Base-by-base conservation (phyloP, 805 yeast genomes). In the Ogataea saltuana region DNA sequence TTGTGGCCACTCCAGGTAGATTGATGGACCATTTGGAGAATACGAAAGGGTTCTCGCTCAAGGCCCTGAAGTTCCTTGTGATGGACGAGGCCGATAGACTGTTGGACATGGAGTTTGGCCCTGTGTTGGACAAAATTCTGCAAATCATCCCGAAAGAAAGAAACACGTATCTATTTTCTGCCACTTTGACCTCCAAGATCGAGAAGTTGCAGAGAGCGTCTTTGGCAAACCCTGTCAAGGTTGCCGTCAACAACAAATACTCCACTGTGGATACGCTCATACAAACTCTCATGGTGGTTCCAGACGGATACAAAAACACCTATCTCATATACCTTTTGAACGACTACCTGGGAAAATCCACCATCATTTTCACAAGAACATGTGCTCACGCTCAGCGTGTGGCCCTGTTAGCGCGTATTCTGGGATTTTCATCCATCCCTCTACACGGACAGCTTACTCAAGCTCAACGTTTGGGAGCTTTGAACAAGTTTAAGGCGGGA, bases 61-160 rank as follows among this genome's bases (percentile, higher is more conserved):
- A 86, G 48, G 82, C 83, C 42, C 71, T 91, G 58, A 83, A 85
- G 61, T 91, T 73, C 62, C 73, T 91, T 45, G 96, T 91, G 4
- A 85, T 91, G 85, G 99, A 91, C 67, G 99, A 91, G 70, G 99
- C 99, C 17, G 99, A 91, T 67, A 76, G 99, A 61, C 75, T 91
- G 53, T 72, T 91, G 58, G 99, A 93, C 69, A 80, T 91, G 86
- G 99, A 91, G 63, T 91, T 91, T 59, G 97, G 97, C 11, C 96
- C 96, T 29, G 96, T 90, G 12, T 71, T 91, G 51, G 96, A 88
- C 59, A 85, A 85, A 61, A 86, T 91, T 49, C 71, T 91, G 43
- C 83, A 81, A 51, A 78, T 88, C 38, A 85, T 91, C 30, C 99
- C 99, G 7, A 74, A 78, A 29, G 84, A 88, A 49, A 76, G 93